Evolutionary conservation across 2,329 filamentous ascomycete species (phyloP).

Genomic region (Nemania diffusa): DNA sequence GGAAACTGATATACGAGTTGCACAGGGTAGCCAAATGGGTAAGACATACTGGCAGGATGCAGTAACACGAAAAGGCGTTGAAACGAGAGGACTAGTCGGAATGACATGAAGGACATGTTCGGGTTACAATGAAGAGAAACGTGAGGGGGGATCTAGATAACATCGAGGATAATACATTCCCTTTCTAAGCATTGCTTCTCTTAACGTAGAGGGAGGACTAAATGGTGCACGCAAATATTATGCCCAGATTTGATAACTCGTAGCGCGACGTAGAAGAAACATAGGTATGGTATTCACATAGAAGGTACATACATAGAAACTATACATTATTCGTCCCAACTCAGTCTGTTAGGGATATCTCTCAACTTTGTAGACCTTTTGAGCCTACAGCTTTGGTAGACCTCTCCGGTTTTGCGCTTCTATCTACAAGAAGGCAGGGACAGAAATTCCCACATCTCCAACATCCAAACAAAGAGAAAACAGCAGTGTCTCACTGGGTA

Average conservation of each 20-base stretch:
- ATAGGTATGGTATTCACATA: constrained; percentile 33
- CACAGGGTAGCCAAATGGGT: too few species aligned
- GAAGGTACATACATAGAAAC: constrained; percentile 39
- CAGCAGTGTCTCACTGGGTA: constrained; percentile 37
- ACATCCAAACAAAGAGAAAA: constrained; percentile 30
- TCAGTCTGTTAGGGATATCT: constrained; percentile 26
- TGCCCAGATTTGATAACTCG: background rate
- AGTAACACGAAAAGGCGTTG: too few species aligned
- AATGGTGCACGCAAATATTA: background rate
- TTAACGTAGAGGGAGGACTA: background rate
- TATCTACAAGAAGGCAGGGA: constrained; percentile 14
- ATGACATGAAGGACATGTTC: background rate
- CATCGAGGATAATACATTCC: background rate
- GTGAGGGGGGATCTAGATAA: background rate
- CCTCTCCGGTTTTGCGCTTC: constrained; percentile 3
- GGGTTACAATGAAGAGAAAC: background rate
- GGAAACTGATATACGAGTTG: too few species aligned
- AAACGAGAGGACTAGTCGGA: too few species aligned
- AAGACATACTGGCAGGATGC: too few species aligned
- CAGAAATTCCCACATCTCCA: constrained; percentile 16
- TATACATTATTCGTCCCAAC: constrained; percentile 40
- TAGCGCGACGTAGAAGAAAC: constrained; percentile 1
- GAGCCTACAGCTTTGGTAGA: constrained; percentile 20
- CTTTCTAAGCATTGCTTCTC: background rate
- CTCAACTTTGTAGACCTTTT: constrained; percentile 19